Evolutionary conservation across 768 basidiomycete species (phyloP).

Genomic region (Podaxis carcinomalis): DNA sequence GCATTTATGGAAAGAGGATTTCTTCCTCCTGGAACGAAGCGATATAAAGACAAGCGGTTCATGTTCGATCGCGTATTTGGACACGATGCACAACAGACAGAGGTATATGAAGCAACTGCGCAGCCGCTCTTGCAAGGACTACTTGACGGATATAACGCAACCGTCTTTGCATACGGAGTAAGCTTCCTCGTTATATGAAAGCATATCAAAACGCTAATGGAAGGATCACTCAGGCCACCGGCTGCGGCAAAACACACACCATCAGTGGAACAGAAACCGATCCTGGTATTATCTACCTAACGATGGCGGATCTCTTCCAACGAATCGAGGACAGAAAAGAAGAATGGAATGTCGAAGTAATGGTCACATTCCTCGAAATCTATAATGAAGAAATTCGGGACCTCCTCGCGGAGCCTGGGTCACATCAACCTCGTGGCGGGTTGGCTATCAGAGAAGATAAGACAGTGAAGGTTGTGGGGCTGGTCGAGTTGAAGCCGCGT

Average conservation of each 20-base stretch:
- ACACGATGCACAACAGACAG: constrained; percentile 74
- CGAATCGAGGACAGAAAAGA: constrained; percentile 85
- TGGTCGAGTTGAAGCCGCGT: constrained; percentile 76
- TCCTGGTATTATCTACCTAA: constrained; percentile 93
- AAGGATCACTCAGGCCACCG: constrained; percentile 72
- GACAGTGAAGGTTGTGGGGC: constrained; percentile 82
- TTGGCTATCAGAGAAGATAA: constrained; percentile 94
- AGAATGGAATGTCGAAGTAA: constrained; percentile 82
- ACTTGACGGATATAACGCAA: constrained; percentile 93
- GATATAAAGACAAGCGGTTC: constrained; percentile 95
- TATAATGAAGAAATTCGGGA: constrained; percentile 99
- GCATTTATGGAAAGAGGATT: constrained; percentile 85
- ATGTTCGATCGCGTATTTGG: constrained; percentile 95
- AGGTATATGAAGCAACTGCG: constrained; percentile 84
- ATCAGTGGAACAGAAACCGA: constrained; percentile 88
- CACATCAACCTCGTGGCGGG: constrained; percentile 67
- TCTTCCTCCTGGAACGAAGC: constrained; percentile 80
- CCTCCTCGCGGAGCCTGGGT: constrained; percentile 75
- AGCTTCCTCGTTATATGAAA: constrained; percentile 23
- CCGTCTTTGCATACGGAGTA: constrained; percentile 98
- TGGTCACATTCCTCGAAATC: constrained; percentile 96
- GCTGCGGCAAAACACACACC: constrained; percentile 99
- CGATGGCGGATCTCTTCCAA: constrained; percentile 96
- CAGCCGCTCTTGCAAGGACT: constrained; percentile 82
- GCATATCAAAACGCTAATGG: neutral